These are phyloP conservation scores for Curvularia eragrostidis DNA, from an alignment of 2,329 filamentous ascomycete genomes.

Conservation along the genomic window DNA sequence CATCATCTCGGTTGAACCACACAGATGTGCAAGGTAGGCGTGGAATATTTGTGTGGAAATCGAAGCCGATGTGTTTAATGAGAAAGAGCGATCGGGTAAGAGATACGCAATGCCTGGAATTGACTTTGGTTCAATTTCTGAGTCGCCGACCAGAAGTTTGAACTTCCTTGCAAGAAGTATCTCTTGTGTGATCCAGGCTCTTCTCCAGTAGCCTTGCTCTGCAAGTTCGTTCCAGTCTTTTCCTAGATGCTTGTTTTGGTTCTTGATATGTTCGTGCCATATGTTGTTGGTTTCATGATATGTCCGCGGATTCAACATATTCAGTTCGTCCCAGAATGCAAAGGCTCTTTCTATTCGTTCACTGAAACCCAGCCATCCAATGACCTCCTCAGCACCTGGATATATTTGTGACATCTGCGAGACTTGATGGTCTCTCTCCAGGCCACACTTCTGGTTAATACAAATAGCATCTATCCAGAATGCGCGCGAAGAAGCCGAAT, in stretches of 20 bases:
- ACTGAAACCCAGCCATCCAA: not conserved
- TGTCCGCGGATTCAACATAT: not conserved
- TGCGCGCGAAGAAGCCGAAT: not conserved
- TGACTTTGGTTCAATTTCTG: not conserved
- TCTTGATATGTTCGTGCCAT: not conserved
- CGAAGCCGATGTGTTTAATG: not conserved
- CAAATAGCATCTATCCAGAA: conserved; percentile 41
- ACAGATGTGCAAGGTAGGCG: not conserved
- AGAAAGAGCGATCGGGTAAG: not conserved
- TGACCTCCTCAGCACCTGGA: not conserved
- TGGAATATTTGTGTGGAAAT: not conserved
- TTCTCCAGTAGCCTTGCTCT: not conserved
- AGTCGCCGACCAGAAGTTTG: not conserved
- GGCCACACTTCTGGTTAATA: conserved; percentile 25
- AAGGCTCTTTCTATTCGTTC: not conserved
- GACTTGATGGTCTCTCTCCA: not conserved
- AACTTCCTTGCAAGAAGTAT: conserved; percentile 8
- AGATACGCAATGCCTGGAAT: not conserved
- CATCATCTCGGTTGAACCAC: not conserved
- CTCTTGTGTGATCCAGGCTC: conserved; percentile 17
- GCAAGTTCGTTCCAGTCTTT: not conserved
- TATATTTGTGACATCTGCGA: not conserved
- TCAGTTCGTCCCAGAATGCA: not conserved
- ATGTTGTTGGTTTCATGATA: not conserved
- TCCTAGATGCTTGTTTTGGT: not conserved